A percentile compares a stretch with the other conserved stretches of the same genome.
Conservation (phyloP, 192 early-diverging fungal genomes). For the Podochytrium sp. region DNA sequence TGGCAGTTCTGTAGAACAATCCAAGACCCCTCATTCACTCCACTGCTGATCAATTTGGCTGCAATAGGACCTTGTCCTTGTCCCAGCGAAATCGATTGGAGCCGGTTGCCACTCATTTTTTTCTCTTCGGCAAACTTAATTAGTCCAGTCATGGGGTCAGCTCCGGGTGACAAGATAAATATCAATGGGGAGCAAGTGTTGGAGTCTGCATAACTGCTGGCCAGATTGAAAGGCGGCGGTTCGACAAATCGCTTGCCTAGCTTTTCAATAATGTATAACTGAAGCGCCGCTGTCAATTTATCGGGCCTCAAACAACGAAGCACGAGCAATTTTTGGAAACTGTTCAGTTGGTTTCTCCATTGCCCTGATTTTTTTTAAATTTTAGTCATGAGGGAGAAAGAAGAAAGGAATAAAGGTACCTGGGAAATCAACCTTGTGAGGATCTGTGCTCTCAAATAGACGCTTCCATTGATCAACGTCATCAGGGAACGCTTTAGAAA, state of each 20-base stretch:
- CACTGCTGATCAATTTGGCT: conserved; percentile 56
- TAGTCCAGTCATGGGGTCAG: conserved; percentile 62
- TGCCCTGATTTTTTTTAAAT: conserved; percentile 26
- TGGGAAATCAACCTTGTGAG: conserved; percentile 50
- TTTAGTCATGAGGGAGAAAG: not conserved
- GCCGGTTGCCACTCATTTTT: conserved; percentile 56
- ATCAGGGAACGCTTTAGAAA: conserved; percentile 39
- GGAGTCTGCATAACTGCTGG: conserved; percentile 61
- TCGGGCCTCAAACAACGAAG: conserved; percentile 59
- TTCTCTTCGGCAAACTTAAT: conserved; percentile 61
- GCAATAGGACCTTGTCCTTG: conserved; percentile 69
- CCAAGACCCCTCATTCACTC: conserved; percentile 58
- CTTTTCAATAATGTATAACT: conserved; percentile 57
- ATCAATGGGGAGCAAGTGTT: conserved; percentile 55
- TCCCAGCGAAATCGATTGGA: conserved; percentile 63
- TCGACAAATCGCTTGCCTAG: conserved; percentile 63
- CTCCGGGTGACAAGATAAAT: conserved; percentile 63
- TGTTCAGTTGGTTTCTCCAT: conserved; percentile 47
- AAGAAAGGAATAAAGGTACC: conserved; percentile 25
- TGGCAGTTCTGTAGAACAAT: conserved; percentile 68
- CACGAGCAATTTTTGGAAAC: conserved; percentile 57
- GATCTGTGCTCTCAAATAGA: conserved; percentile 55
- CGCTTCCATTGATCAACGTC: conserved; percentile 50
- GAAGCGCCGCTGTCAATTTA: conserved; percentile 56
- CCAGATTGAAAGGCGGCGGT: conserved; percentile 64